Evolutionary conservation across 2,329 filamentous ascomycete genomes (phyloP).

Genomic region (Trichophaea hybrida): DNA sequence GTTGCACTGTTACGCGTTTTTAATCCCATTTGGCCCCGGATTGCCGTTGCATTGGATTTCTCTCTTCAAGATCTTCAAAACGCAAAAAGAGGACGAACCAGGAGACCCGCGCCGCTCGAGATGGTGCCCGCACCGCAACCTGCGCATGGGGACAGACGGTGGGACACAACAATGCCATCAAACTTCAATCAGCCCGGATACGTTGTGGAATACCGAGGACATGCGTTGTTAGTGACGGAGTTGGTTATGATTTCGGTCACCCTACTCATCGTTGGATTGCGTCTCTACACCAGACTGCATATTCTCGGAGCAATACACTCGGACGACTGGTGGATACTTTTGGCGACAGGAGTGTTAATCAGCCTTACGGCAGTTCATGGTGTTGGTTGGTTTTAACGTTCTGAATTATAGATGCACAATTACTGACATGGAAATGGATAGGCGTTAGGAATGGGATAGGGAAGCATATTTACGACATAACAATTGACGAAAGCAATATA

Average conservation of each 20-base stretch:
- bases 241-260: conserved; percentile 2
- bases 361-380: background rate
- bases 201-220: background rate
- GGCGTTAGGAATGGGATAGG: conserved; percentile 2
- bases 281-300: background rate
- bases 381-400: background rate
- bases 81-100: background rate
- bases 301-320: conserved; percentile 4
- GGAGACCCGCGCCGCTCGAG: background rate
- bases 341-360: background rate
- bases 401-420: background rate
- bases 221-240: conserved; percentile 4
- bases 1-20: background rate
- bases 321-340: conserved; percentile 3
- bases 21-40: background rate
- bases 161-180: background rate
- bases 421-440: background rate
- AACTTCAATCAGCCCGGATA: background rate
- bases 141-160: background rate
- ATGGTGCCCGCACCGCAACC: background rate
- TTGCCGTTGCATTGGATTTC: background rate
- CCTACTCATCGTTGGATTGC: conserved; percentile 1
- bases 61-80: background rate
- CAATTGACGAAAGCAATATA: background rate
- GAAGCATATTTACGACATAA: conserved; percentile 4